Evolutionary conservation across 2,329 filamentous ascomycete species (phyloP).

Genomic region (Myriosclerotinia curreyana): DNA sequence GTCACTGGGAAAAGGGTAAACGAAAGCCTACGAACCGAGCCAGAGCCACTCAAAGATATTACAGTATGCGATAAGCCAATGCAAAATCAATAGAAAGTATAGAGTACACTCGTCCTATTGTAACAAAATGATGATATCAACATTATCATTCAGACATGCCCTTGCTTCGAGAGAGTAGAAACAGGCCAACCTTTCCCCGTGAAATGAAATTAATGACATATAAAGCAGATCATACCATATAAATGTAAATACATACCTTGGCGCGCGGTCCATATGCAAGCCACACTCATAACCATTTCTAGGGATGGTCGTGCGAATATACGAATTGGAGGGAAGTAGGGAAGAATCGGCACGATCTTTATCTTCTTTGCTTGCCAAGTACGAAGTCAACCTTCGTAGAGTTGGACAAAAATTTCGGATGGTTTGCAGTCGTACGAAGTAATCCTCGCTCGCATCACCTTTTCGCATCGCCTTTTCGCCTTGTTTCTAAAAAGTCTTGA

Average conservation of each 20-base stretch:
- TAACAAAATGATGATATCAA: not conserved
- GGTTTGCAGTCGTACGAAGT: too few relatives aligned
- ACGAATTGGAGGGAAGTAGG: not conserved
- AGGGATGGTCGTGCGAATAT: not conserved
- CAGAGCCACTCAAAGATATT: not conserved
- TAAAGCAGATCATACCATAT: slow-evolving; percentile 8
- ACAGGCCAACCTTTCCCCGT: slow-evolving; percentile 13
- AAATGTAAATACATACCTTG: not conserved
- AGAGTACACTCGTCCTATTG: not conserved
- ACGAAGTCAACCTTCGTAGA: too few relatives aligned
- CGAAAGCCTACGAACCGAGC: not conserved
- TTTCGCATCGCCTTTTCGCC: too few relatives aligned
- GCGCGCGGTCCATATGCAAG: slow-evolving; percentile 9
- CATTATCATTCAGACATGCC: slow-evolving; percentile 1
- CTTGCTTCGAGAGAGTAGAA: slow-evolving; percentile 3
- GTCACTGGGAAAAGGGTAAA: not conserved
- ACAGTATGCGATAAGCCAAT: not conserved
- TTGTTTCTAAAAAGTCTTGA: not conserved
- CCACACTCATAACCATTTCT: slow-evolving; percentile 8
- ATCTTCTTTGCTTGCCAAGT: not conserved
- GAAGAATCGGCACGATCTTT: slow-evolving; percentile 6
- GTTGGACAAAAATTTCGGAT: too few relatives aligned
- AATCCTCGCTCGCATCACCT: too few relatives aligned
- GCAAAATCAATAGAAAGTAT: slow-evolving; percentile 1
- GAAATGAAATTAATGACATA: slow-evolving; percentile 10